These are phyloP conservation scores for Chaetomium sp. DNA, from an alignment of 2,329 filamentous ascomycete genomes.

Conservation along the genomic window DNA sequence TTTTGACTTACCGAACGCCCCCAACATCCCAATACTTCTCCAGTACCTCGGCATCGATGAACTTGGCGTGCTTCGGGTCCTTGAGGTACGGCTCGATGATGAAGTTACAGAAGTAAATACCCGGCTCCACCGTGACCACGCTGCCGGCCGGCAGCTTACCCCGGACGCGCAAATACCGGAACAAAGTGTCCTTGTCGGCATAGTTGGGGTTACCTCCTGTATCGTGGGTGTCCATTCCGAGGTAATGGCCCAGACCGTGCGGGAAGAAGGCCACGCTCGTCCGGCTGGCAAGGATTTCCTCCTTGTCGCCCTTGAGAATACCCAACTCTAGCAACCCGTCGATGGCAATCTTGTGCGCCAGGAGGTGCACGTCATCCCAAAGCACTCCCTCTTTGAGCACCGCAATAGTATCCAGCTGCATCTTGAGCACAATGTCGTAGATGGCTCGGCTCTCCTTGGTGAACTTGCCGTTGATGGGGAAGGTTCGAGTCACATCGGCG, in stretches of 20 bases:
- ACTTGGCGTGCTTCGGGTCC: slow-evolving; percentile 64
- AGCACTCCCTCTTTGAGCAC: slow-evolving; percentile 65
- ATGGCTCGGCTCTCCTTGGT: slow-evolving; percentile 64
- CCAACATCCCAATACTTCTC: slow-evolving; percentile 78
- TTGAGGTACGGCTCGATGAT: slow-evolving; percentile 76
- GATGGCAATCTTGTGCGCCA: slow-evolving; percentile 76
- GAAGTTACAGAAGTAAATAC: slow-evolving; percentile 87
- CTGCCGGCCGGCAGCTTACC: slow-evolving; percentile 67
- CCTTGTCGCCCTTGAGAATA: slow-evolving; percentile 60
- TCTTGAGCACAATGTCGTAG: slow-evolving; percentile 76
- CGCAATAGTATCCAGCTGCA: slow-evolving; percentile 74
- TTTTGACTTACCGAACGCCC: slow-evolving; percentile 54
- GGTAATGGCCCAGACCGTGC: slow-evolving; percentile 83
- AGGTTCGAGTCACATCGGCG: slow-evolving; percentile 72
- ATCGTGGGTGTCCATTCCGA: slow-evolving; percentile 91
- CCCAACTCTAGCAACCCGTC: slow-evolving; percentile 70
- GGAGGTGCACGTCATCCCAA: slow-evolving; percentile 77
- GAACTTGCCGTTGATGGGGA: slow-evolving; percentile 70
- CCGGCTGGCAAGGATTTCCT: slow-evolving; percentile 68
- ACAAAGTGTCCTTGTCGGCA: slow-evolving; percentile 73
- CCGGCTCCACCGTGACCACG: slow-evolving; percentile 92
- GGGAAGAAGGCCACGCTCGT: slow-evolving; percentile 90
- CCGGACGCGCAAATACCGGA: slow-evolving; percentile 77
- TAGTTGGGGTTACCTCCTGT: slow-evolving; percentile 73
- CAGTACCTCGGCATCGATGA: slow-evolving; percentile 67